Evolutionary conservation across 176 grass and related monocot species (phyloP).

Genomic region (Musa acuminata): DNA sequence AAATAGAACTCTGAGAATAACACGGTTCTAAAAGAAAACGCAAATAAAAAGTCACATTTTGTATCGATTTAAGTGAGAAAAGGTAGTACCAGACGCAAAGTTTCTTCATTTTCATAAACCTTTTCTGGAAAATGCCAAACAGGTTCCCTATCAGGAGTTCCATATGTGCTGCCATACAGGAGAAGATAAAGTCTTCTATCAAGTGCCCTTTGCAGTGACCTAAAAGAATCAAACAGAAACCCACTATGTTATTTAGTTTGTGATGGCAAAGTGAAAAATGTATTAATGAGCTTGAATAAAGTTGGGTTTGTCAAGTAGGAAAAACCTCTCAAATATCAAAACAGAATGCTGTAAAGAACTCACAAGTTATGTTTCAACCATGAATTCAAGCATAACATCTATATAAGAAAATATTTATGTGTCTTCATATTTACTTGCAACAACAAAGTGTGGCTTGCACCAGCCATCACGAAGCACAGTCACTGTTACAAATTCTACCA

Average conservation of each 20-base stretch:
- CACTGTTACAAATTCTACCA: no score
- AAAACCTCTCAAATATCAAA: background rate
- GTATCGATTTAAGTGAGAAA: background rate
- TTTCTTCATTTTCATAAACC: constrained; percentile 83
- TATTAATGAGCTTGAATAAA: background rate
- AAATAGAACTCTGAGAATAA: background rate
- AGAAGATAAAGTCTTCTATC: constrained; percentile 91
- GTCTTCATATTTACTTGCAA: no score
- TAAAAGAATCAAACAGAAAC: constrained; percentile 23
- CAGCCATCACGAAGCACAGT: no score
- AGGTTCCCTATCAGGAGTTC: constrained; percentile 46
- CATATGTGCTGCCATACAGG: constrained; percentile 55
- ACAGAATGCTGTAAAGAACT: no score
- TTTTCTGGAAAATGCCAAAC: constrained; percentile 97
- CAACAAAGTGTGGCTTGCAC: no score
- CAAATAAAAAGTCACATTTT: background rate
- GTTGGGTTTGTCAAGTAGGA: background rate
- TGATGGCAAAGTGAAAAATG: background rate
- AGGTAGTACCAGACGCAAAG: constrained; percentile 52
- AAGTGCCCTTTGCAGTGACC: constrained; percentile 81
- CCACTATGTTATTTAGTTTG: background rate
- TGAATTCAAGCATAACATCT: no score
- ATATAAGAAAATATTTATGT: no score
- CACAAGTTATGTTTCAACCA: no score
- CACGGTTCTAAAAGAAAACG: background rate